Evolutionary conservation across 2,329 filamentous ascomycete species (phyloP).

Genomic region (Colletotrichum tanaceti): DNA sequence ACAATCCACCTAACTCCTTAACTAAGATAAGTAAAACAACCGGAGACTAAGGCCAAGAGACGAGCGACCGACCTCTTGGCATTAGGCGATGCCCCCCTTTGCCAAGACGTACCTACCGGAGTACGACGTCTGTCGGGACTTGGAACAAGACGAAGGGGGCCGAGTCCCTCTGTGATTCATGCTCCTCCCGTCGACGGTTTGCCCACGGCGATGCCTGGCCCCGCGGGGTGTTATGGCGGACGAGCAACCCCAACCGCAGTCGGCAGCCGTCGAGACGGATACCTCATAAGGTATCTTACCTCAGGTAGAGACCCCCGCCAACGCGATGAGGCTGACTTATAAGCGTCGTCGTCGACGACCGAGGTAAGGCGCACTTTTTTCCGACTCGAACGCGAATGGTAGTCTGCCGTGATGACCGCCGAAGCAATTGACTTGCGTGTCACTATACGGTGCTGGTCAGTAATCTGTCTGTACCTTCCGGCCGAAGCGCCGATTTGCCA

Average conservation of each 20-base stretch:
- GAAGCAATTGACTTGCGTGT: not conserved
- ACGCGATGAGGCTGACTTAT: not conserved
- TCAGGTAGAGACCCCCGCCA: not conserved
- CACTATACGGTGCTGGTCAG: conserved; percentile 8
- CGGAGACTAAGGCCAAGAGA: no score
- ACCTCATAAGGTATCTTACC: not conserved
- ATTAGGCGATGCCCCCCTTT: no score
- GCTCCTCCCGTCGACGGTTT: not conserved
- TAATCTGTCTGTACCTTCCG: not conserved
- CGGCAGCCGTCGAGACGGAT: not conserved
- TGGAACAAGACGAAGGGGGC: no score
- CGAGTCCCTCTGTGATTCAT: not conserved
- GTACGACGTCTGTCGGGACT: no score
- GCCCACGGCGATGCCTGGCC: not conserved
- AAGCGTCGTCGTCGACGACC: not conserved
- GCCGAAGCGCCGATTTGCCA: conserved; percentile 1
- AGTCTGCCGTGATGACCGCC: not conserved
- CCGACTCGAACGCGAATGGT: conserved; percentile 7
- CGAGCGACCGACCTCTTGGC: no score
- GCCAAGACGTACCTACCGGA: no score
- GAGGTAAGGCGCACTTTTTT: not conserved
- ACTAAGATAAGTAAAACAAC: no score
- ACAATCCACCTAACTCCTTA: no score
- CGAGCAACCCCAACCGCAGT: not conserved
- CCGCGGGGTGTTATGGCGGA: not conserved